A percentile compares a stretch with the other conserved stretches of the same genome.
phyloP scores from a whole-genome alignment of 306 rosid species.

The Lablab purpureus region DNA sequence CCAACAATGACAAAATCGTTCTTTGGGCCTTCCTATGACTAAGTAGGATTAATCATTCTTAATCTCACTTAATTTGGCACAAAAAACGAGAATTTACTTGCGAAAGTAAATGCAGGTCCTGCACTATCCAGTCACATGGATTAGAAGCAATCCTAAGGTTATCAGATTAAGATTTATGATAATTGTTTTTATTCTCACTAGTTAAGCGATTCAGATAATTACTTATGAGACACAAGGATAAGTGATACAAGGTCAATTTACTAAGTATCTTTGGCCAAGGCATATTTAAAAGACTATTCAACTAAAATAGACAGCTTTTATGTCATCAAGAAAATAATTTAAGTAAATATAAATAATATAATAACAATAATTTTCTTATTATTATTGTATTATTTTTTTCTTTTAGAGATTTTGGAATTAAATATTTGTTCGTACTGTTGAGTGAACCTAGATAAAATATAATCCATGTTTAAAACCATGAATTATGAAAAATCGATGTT shows the following conservation, averaged over 20 bases:
- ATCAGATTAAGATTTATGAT: too few relatives aligned
- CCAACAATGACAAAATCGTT: too few relatives aligned
- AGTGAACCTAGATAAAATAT: neutral
- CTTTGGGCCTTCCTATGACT: too few relatives aligned
- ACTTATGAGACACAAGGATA: neutral
- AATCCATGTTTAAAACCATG: neutral
- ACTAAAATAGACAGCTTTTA: neutral
- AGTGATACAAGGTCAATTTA: neutral
- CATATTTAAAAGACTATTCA: neutral
- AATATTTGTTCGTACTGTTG: neutral
- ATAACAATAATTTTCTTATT: neutral
- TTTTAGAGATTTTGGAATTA: neutral
- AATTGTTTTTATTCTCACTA: neutral
- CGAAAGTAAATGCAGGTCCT: too few relatives aligned
- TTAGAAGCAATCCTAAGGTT: neutral
- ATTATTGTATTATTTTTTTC: neutral
- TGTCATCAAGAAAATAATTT: neutral
- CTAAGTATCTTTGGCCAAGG: neutral
- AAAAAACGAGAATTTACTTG: too few relatives aligned
- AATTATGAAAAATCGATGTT: neutral
- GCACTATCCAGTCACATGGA: neutral
- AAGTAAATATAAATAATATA: neutral
- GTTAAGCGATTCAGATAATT: neutral
- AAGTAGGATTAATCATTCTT: too few relatives aligned
- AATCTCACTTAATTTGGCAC: too few relatives aligned